These are phyloP conservation scores for Scheffersomyces spartinae DNA, from an alignment of 805 yeast genomes.

Conservation along the genomic window DNA sequence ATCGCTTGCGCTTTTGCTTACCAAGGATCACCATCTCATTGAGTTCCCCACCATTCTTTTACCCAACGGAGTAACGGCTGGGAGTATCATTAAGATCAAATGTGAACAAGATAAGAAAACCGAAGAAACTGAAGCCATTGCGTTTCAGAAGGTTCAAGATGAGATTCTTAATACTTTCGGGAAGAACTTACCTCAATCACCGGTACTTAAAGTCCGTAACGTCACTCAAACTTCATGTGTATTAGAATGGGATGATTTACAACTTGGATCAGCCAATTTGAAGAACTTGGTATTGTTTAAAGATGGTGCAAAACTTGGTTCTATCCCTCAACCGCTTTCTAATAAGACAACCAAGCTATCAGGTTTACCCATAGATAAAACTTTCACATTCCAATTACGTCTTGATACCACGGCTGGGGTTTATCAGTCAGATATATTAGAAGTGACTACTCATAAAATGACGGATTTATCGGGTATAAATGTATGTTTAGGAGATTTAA, in stretches of 20 bases:
- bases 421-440: constrained; percentile 53
- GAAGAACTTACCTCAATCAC: constrained; percentile 54
- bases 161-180: constrained; percentile 68
- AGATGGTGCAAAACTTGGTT: constrained; percentile 61
- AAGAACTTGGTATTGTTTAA: constrained; percentile 70
- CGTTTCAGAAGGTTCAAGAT: constrained; percentile 59
- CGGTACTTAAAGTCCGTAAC: constrained; percentile 58
- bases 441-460: constrained; percentile 85
- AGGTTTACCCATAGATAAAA: constrained; percentile 81
- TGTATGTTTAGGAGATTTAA: constrained; percentile 77
- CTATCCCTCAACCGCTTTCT: constrained; percentile 71
- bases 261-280: constrained; percentile 72
- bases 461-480: constrained; percentile 90
- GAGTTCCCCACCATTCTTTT: constrained; percentile 93
- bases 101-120: constrained; percentile 68
- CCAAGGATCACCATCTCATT: constrained; percentile 86
- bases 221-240: constrained; percentile 93
- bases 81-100: constrained; percentile 76
- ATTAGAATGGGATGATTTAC: constrained; percentile 83
- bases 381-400: constrained; percentile 67
- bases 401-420: constrained; percentile 88
- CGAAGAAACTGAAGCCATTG: constrained; percentile 46
- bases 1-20: constrained; percentile 79
- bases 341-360: constrained; percentile 79
- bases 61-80: constrained; percentile 86